Conservation (phyloP, 2,329 filamentous ascomycete genomes). For the Neonectria neomacrospora region DNA sequence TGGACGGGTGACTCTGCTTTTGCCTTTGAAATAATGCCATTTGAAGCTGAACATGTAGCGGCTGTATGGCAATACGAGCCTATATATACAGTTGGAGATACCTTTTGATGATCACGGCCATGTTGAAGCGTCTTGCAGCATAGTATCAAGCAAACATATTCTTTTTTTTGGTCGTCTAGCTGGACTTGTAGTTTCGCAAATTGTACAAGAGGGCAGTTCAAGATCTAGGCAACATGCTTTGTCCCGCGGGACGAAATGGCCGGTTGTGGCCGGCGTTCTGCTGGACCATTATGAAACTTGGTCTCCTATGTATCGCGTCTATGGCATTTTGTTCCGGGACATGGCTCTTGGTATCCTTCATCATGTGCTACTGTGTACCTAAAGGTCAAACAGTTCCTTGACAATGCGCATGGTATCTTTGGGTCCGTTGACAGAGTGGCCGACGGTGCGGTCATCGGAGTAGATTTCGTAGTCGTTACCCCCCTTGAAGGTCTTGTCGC, state of each 20-base stretch:
- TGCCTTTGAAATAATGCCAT: conserved; percentile 1
- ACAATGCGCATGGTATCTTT: conserved; percentile 84
- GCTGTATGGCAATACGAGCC: conserved; percentile 35
- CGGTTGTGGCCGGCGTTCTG: not conserved
- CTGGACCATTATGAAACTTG: conserved; percentile 21
- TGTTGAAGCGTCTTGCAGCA: conserved; percentile 1
- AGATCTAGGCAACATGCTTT: not conserved
- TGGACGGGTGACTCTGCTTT: not conserved
- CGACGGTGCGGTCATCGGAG: conserved; percentile 80
- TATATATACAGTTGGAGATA: conserved; percentile 40
- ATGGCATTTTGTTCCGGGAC: not conserved
- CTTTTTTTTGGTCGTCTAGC: not conserved
- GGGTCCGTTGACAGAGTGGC: conserved; percentile 84
- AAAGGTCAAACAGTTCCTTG: conserved; percentile 82
- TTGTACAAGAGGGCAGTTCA: not conserved
- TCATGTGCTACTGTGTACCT: conserved; percentile 27
- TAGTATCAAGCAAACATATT: not conserved
- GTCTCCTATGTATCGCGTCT: conserved; percentile 32
- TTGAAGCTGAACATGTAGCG: conserved; percentile 33
- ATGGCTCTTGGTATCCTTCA: conserved; percentile 5
- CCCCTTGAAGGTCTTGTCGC: conserved; percentile 91
- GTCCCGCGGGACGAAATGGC: not conserved
- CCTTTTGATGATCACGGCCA: conserved; percentile 32
- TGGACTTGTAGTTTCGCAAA: not conserved
- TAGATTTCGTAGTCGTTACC: conserved; percentile 98